These are phyloP conservation scores for Puccinia triticina DNA, from an alignment of 1,284 basidiomycete genomes.

Conservation along the genomic window DNA sequence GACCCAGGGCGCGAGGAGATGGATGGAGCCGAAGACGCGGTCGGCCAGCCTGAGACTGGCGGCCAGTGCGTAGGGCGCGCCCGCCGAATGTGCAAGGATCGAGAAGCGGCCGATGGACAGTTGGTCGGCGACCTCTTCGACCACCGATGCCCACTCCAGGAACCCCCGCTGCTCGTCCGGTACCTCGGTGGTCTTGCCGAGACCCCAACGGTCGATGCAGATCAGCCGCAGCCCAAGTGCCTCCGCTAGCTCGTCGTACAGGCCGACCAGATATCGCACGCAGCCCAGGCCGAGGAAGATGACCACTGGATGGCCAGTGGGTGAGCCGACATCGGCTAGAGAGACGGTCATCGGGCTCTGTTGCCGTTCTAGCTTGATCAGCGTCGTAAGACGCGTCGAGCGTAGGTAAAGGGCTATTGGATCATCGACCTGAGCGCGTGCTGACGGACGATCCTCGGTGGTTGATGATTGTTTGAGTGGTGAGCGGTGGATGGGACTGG, in stretches of 20 bases:
- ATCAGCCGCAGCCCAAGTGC: constrained; percentile 83
- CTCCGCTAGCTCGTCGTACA: constrained; percentile 94
- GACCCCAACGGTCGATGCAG: constrained; percentile 94
- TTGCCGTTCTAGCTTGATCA: constrained; percentile 74
- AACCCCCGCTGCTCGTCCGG: constrained; percentile 69
- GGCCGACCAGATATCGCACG: constrained; percentile 87
- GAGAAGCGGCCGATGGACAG: constrained; percentile 79
- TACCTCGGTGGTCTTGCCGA: constrained; percentile 77
- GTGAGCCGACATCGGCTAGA: constrained; percentile 82
- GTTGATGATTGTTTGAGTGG: constrained; percentile 10
- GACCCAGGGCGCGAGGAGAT: constrained; percentile 95
- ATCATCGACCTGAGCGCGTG: background rate
- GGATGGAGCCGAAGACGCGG: constrained; percentile 79
- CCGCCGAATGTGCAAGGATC: constrained; percentile 93
- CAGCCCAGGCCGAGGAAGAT: constrained; percentile 91
- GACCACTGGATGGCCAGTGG: constrained; percentile 79
- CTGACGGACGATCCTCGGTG: background rate
- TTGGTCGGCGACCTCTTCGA: constrained; percentile 82
- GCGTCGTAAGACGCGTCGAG: constrained; percentile 78
- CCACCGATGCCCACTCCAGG: constrained; percentile 84
- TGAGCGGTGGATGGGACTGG: background rate
- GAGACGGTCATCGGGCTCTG: constrained; percentile 87
- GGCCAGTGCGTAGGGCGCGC: constrained; percentile 89
- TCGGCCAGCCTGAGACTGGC: constrained; percentile 71
- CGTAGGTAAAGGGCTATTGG: constrained; percentile 68